Evolutionary conservation across 345 rosid species (phyloP), one percentile per base, ranked within the genome.

Genomic region (Arabidopsis suecica): DNA sequence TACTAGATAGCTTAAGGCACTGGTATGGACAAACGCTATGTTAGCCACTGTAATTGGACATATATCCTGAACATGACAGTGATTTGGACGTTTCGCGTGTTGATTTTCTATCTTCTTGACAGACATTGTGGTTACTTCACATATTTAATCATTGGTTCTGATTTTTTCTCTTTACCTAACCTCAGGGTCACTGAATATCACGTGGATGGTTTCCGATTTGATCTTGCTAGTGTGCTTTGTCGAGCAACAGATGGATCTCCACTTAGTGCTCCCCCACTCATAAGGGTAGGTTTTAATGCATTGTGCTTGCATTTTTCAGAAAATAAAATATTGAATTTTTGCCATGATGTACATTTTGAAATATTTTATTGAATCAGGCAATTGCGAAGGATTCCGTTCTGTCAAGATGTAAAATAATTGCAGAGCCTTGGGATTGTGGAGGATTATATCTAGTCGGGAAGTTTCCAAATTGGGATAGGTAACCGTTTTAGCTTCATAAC

Each of bases 391-490:
- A 90, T 80, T 82, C 86, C 33, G 69, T 74, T 57, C 80, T 94
- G 65, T 88, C 98, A 60, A 84, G 92, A 84, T 91, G 96, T 83
- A 94, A 91, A 83, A 83, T 94, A 57, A 91, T 91, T 81, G 83
- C 97, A 25, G 97, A 94, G 84, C 98, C 98, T 77, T 94, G 97
- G 97, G 96, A 94, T 77, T 94, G 98, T 85, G 92, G 93, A 59
- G 97, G 96, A 57, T 89, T 94, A 72, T 94, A 91, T 84, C 95
- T 91, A 74, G 97, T 94, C 7, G 98, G 98, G 51, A 77, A 82
- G 71, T 91, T 94, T 82, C 97, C 98, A 57, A 94, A 91, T 67
- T 94, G 98, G 97, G 97, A 94, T 83, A 82, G 96, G 98, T 90
- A 82, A 66, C 33, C 45, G 51, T 48, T 34, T 58, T 75, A 41